Base-by-base conservation (phyloP, 352 stramenopile species). In the Phytophthora crassamura region DNA sequence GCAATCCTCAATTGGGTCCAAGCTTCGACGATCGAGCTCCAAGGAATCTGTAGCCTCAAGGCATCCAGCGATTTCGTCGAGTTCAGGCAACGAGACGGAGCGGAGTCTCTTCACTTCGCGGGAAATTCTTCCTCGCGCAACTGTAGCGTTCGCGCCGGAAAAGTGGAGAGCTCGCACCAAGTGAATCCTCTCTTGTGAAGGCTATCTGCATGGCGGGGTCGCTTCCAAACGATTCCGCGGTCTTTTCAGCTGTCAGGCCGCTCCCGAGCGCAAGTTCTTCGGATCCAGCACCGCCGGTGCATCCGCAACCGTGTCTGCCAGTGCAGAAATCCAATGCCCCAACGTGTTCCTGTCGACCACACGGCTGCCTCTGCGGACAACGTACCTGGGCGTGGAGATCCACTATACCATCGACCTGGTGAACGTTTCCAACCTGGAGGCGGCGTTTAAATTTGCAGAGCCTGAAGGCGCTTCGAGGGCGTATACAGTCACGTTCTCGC, bases 401-500 rank as follows among this genome's bases (percentile, higher is more conserved):
- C 72, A 67, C 1, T 57, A 75, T 11, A 80, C 64, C 0, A 32
- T 93, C 41, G 42, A 84, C 25, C 75, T 95, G 15, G 59, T 91
- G 14, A 95, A 95, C 35, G 74, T 92, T 5, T 95, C 86, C 28
- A 95, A 93, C 46, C 76, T 93, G n/a, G 80, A 88, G 30, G 80
- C 84, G 12, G 60, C 58, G 2, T 95, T 93, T 69, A 91, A 91
- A 59, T 92, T 91, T 43, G 67, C n/a, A n/a, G n/a, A n/a, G n/a
- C n/a, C n/a, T n/a, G n/a, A n/a, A n/a, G n/a, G n/a, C n/a, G n/a
- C n/a, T n/a, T n/a, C n/a, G n/a, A n/a, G n/a, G n/a, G n/a, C n/a
- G n/a, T n/a, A n/a, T n/a, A n/a, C n/a, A n/a, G n/a, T n/a, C n/a
- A n/a, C n/a, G n/a, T n/a, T n/a, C n/a, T n/a, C n/a, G n/a, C n/a